phyloP scores from a whole-genome alignment of 2,329 filamentous ascomycete genomes.

The Clonostachys chloroleuca region DNA sequence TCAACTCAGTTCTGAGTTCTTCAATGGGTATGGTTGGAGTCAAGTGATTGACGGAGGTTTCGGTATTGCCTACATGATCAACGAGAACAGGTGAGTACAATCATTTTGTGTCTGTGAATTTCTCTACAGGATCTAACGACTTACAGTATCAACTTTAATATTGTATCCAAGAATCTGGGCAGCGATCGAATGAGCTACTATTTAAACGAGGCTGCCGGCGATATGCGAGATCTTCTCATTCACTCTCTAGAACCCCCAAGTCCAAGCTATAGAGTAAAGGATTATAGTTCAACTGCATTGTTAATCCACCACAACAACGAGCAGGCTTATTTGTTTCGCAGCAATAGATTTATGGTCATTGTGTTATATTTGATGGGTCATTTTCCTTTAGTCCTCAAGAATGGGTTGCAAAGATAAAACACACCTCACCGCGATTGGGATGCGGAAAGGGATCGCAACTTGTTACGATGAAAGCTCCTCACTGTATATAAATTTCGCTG shows the following conservation, averaged over 20 bases:
- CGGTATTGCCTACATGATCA: slow-evolving; percentile 99
- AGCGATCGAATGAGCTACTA: slow-evolving; percentile 94
- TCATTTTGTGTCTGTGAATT: not conserved
- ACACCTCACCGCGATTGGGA: too few relatives aligned
- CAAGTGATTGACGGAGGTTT: slow-evolving; percentile 96
- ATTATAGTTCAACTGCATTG: too few relatives aligned
- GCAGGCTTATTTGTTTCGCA: too few relatives aligned
- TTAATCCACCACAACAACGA: too few relatives aligned
- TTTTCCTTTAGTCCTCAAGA: too few relatives aligned
- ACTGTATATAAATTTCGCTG: too few relatives aligned
- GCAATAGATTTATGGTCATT: too few relatives aligned
- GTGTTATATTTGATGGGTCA: too few relatives aligned
- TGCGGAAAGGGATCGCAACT: too few relatives aligned
- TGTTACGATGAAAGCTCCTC: too few relatives aligned
- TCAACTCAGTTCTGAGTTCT: slow-evolving; percentile 93
- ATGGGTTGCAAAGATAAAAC: too few relatives aligned
- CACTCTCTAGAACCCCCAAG: slow-evolving; percentile 78
- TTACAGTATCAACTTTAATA: slow-evolving; percentile 88
- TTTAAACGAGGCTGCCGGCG: slow-evolving; percentile 86
- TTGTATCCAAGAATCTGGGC: slow-evolving; percentile 89
- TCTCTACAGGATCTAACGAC: slow-evolving; percentile 3
- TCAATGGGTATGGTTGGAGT: slow-evolving; percentile 98
- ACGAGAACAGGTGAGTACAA: slow-evolving; percentile 78
- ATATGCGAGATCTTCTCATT: slow-evolving; percentile 82
- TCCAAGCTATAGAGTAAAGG: slow-evolving; percentile 68